A percentile compares a stretch with the other conserved stretches of the same genome.
These are phyloP conservation scores for Venturiaceae sp. DNA, from an alignment of 2,329 filamentous ascomycete species.

Conservation along the genomic window DNA sequence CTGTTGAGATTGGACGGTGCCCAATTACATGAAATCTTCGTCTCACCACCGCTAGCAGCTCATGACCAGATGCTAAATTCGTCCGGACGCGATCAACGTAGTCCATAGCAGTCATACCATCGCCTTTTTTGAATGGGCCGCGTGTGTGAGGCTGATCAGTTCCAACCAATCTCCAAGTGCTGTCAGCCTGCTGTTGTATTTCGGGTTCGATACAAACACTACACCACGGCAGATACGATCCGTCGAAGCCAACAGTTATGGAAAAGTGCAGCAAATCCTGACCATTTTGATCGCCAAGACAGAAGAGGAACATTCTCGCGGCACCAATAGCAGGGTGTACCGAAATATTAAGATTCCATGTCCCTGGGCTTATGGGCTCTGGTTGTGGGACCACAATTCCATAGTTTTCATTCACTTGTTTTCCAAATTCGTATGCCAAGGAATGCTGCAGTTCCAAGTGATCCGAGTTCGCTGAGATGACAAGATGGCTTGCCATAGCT, in stretches of 20 bases:
- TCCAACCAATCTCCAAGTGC: background rate
- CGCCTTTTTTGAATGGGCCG: background rate
- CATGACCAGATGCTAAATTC: background rate
- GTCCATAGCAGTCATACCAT: background rate
- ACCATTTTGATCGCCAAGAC: background rate
- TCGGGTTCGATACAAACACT: background rate
- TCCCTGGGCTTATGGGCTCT: background rate
- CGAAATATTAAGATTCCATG: background rate
- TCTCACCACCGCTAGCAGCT: background rate
- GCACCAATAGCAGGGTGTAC: background rate
- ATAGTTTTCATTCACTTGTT: too few species aligned
- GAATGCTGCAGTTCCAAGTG: background rate
- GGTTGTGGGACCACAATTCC: background rate
- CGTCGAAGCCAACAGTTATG: background rate
- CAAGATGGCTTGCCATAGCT: background rate
- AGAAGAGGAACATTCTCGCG: background rate
- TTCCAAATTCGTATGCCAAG: background rate
- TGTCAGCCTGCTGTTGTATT: background rate
- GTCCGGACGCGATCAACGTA: background rate
- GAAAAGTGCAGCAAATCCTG: background rate
- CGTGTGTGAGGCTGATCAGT: background rate
- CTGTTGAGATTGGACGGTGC: background rate
- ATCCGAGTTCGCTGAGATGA: background rate
- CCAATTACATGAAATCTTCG: background rate
- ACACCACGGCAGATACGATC: background rate